Percentiles rank a stretch among this genome's conserved stretches.
These are phyloP conservation scores for Colletotrichum gigasporum DNA, from an alignment of 2,329 filamentous ascomycete genomes.

Conservation along the genomic window DNA sequence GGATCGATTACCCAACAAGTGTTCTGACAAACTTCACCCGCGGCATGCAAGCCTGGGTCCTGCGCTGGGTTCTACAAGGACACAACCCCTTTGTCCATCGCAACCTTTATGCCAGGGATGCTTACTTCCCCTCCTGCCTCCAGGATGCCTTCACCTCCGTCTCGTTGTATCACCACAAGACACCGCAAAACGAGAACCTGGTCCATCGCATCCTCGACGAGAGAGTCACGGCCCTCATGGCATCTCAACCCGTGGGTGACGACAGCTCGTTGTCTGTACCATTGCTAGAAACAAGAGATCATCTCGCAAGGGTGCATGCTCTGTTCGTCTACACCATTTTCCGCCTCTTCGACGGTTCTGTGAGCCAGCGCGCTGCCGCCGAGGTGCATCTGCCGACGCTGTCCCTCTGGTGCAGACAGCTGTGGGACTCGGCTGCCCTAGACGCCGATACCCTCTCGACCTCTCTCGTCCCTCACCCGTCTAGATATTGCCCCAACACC, in stretches of 20 bases:
- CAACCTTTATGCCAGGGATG: constrained; percentile 33
- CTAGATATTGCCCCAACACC: neutral
- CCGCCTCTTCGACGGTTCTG: constrained; percentile 36
- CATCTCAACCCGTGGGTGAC: constrained; percentile 7
- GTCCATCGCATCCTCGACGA: constrained; percentile 37
- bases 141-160: constrained; percentile 38
- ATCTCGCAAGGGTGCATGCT: constrained; percentile 36
- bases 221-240: constrained; percentile 25
- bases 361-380: constrained; percentile 35
- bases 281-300: constrained; percentile 20
- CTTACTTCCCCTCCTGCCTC: constrained; percentile 34
- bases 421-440: constrained; percentile 29
- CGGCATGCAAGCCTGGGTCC: constrained; percentile 35
- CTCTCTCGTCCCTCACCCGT: neutral
- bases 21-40: constrained; percentile 38
- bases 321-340: constrained; percentile 36
- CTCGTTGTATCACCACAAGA: constrained; percentile 36
- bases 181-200: constrained; percentile 32
- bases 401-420: constrained; percentile 30
- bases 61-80: constrained; percentile 35
- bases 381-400: constrained; percentile 33
- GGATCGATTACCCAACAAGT: constrained; percentile 12
- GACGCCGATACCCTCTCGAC: constrained; percentile 18
- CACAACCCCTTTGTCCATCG: constrained; percentile 40
- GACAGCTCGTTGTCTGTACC: neutral